Base-by-base conservation (phyloP, 2,329 filamentous ascomycete species). In the Tolypocladium guangdongense region DNA sequence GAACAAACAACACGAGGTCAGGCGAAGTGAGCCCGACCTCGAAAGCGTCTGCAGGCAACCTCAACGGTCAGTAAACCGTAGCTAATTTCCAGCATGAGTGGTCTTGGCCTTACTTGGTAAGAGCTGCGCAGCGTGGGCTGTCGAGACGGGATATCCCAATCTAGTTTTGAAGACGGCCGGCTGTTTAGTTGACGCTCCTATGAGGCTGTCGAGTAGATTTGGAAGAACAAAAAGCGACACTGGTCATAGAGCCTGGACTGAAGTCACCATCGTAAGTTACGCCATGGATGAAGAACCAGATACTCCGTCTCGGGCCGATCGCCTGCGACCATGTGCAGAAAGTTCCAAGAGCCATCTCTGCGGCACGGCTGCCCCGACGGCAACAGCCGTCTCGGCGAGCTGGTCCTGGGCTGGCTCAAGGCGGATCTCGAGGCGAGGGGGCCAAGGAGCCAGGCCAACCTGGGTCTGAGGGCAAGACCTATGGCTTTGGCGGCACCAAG, bases 391-490 rank as follows among this genome's bases (percentile, higher is more conserved):
- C 76, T 97, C 8, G 91, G 92, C 11, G 87, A 95, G 72, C 71
- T 99, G 58, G 93, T 97, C 33, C 74, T 99, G 60, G 78, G 78
- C 52, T 99, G 93, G 93, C 74, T 99, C 68, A 82, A 82, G 65
- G 81, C 87, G 56, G 92, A 97, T 71, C 70, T 96, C 57, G 74
- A 78, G 60, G 84, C 87, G 59, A 77, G 92, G 59, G 92, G 92
- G 0, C 91, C 91, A 3, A 76, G 92, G 49, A 87, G 74, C 59
- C 70, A 81, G 59, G 72, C 74, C 41, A 73, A 73, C 54, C 70
- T 76, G 77, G 71, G 0, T 75, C 77, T 4, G 82, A 89, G 69
- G 85, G 85, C 3, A 80, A 80, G 74, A 82, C 82, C 8, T 89
- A 83, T 55, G 71, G 69, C 1, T 72, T 74, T 35, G 74, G 73